Evolutionary conservation across 495 filamentous ascomycete genomes (phyloP), one percentile per base, ranked within the genome.

Genomic region (Penicillium goetzii): DNA sequence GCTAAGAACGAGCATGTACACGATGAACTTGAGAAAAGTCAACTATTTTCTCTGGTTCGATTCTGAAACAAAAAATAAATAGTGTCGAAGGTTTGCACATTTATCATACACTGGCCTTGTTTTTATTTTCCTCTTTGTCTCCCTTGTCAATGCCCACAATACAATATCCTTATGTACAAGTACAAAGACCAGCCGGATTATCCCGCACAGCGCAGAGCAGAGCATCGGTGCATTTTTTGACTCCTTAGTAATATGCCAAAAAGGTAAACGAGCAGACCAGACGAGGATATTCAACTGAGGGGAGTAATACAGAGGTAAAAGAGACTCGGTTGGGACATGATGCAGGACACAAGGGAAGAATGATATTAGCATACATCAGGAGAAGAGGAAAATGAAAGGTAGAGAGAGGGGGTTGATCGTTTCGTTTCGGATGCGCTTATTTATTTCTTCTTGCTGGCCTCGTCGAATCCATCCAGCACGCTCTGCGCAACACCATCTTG

Each of bases 401-500:
- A 50, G 50, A 41, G 36, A 58, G 60, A 55, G 10, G 26, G 33
- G 17, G 17, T 49, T 64, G 58, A 60, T 66, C 60, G 43, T 61
- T 64, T 59, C 59, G n/a, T 58, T 52, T 68, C 54, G 49, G 33
- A 53, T 28, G 55, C 19, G 25, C 26, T 70, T 62, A 73, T 52
- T 68, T 68, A 57, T 61, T 75, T 76, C 69, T 81, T 78, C 59
- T 77, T 68, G 60, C 76, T 80, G 57, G 79, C 74, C 61, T 84
- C 72, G 28, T 87, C 83, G 65, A 89, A 86, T 1, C 80, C 72
- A 57, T 83, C 79, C 54, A 85, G 68, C 51, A 85, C 81, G 55
- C 72, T 80, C 62, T 81, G 74, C 25, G 80, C 78, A 59, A 85
- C 78, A 57, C 58, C 34, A 30, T 62, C 23, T 3, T 53, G 50